A percentile compares a stretch with the other conserved stretches of the same genome.
These are phyloP conservation scores for Xylaria sp. DNA, from an alignment of 495 filamentous ascomycete species.

Conservation along the genomic window DNA sequence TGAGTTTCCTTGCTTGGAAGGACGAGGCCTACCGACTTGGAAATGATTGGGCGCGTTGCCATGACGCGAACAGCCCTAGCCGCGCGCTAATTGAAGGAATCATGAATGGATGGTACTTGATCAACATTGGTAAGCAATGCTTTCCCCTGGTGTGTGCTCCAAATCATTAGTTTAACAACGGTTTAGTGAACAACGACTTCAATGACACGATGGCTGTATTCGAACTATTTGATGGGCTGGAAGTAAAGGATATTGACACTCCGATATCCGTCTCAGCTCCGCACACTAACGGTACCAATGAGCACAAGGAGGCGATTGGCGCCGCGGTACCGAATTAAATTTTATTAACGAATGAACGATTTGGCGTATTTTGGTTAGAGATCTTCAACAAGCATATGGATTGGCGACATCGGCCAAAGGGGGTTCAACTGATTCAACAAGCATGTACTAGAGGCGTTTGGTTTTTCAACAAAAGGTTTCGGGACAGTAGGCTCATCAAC, in stretches of 20 bases:
- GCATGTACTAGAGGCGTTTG: slow-evolving; percentile 42
- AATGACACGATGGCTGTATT: slow-evolving; percentile 79
- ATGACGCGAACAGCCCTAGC: slow-evolving; percentile 78
- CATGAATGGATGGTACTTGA: slow-evolving; percentile 89
- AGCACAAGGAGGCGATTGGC: slow-evolving; percentile 32
- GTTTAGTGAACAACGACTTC: slow-evolving; percentile 93
- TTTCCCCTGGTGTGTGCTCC: background rate
- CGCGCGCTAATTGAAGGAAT: slow-evolving; percentile 80
- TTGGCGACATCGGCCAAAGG: slow-evolving; percentile 30
- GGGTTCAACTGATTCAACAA: slow-evolving; percentile 44
- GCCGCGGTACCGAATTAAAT: slow-evolving; percentile 22
- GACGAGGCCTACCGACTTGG: slow-evolving; percentile 96
- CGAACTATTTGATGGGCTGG: slow-evolving; percentile 80
- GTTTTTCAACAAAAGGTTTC: slow-evolving; percentile 46
- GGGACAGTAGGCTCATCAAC: slow-evolving; percentile 35
- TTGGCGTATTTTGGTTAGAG: slow-evolving; percentile 38
- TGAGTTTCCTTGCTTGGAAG: slow-evolving; percentile 98
- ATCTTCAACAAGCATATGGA: slow-evolving; percentile 48
- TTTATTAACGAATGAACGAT: slow-evolving; percentile 28
- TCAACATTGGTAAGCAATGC: slow-evolving; percentile 86
- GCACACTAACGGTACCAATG: slow-evolving; percentile 31
- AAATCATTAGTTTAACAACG: background rate
- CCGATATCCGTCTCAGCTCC: slow-evolving; percentile 26
- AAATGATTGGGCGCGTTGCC: slow-evolving; percentile 91
- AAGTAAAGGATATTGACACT: slow-evolving; percentile 69